Percentiles rank a stretch among this genome's conserved stretches.
Evolutionary conservation across 2,329 filamentous ascomycete species (phyloP).

Genomic region (Pseudogymnoascus sp.): DNA sequence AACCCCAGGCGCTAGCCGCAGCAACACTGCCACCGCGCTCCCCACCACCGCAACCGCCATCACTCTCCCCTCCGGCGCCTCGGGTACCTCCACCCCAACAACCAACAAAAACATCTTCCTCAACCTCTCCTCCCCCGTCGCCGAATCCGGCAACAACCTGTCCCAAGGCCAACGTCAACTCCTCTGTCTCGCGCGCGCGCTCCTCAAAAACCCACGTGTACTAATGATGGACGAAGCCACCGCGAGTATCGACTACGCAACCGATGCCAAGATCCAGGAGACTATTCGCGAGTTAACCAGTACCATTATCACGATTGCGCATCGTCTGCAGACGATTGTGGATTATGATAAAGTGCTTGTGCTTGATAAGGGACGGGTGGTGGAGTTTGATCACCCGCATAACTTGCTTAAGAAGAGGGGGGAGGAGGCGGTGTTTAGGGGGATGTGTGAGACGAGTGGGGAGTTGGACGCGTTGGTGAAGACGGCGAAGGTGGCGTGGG

Average conservation of each 20-base stretch:
- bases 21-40: slow-evolving; percentile 19
- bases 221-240: slow-evolving; percentile 99
- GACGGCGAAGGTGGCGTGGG: slow-evolving; percentile 43
- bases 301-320: slow-evolving; percentile 94
- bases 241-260: slow-evolving; percentile 93
- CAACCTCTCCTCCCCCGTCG: slow-evolving; percentile 73
- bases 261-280: slow-evolving; percentile 91
- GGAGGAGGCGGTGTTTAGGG: slow-evolving; percentile 41
- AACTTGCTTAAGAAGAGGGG: slow-evolving; percentile 59
- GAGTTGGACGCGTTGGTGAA: slow-evolving; percentile 50
- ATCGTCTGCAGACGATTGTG: slow-evolving; percentile 90
- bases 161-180: slow-evolving; percentile 95
- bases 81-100: slow-evolving; percentile 31
- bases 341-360: slow-evolving; percentile 98
- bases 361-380: slow-evolving; percentile 76
- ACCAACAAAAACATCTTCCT: slow-evolving; percentile 94
- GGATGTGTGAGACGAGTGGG: slow-evolving; percentile 63
- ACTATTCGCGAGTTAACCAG: slow-evolving; percentile 89
- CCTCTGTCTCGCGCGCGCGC: slow-evolving; percentile 82
- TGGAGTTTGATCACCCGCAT: slow-evolving; percentile 88
- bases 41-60: slow-evolving; percentile 27
- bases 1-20: slow-evolving; percentile 14
- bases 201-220: slow-evolving; percentile 85
- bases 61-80: slow-evolving; percentile 19
- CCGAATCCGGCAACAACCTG: slow-evolving; percentile 87